Percentiles rank a stretch among this genome's conserved stretches.
phyloP scores from a whole-genome alignment of 495 filamentous ascomycete species.

The Darksidea phi region DNA sequence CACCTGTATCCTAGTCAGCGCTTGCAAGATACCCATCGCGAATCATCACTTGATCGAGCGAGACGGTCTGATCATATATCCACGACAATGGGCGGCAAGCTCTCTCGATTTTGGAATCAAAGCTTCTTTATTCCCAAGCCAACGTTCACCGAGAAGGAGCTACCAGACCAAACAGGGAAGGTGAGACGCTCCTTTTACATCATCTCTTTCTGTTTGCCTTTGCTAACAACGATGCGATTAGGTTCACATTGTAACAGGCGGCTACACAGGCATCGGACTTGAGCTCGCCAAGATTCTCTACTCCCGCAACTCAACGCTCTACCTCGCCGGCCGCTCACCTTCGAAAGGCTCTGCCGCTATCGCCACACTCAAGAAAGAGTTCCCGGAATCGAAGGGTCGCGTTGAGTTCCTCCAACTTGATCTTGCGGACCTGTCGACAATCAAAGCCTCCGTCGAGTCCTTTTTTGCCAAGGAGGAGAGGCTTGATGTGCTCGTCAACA shows the following conservation, averaged over 20 bases:
- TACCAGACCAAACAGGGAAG: constrained; percentile 17
- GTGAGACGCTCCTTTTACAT: too few species aligned
- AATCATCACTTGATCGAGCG: too few species aligned
- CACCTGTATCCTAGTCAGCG: too few species aligned
- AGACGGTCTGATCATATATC: too few species aligned
- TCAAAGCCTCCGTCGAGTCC: not conserved
- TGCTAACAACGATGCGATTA: too few species aligned
- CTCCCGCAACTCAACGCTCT: constrained; percentile 51
- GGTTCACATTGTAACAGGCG: constrained; percentile 54
- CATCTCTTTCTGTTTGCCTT: too few species aligned
- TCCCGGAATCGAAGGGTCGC: not conserved
- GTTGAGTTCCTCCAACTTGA: not conserved
- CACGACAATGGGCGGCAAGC: too few species aligned
- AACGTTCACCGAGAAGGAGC: constrained; percentile 17
- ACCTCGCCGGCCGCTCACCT: constrained; percentile 52
- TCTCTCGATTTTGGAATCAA: constrained; percentile 20
- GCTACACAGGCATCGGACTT: constrained; percentile 51
- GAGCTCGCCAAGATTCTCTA: constrained; percentile 51
- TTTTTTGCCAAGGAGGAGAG: not conserved
- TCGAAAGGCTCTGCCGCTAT: constrained; percentile 40
- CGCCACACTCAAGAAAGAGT: constrained; percentile 23
- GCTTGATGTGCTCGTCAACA: constrained; percentile 42
- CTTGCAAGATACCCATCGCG: too few species aligned
- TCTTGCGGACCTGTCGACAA: not conserved
- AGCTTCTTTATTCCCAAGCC: constrained; percentile 19